A percentile compares a stretch with the other conserved stretches of the same genome.
Evolutionary conservation across 257 asterid genomes (phyloP).

Genomic region (Orobanche coerulescens): DNA sequence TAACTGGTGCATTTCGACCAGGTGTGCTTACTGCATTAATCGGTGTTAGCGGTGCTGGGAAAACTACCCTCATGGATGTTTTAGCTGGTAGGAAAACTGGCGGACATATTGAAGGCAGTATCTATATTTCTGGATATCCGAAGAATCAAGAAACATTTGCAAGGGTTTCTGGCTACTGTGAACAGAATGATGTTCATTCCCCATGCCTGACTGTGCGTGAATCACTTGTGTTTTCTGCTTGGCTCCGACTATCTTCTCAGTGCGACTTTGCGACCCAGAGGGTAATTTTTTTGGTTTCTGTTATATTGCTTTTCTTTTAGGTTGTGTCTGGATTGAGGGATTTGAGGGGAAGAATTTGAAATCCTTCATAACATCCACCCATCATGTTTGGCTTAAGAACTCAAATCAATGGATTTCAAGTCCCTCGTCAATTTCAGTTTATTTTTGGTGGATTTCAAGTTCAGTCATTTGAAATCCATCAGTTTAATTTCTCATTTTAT

Average conservation of each 20-base stretch:
- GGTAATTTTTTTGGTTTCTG: slow-evolving; percentile 30
- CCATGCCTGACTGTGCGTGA: slow-evolving; percentile 81
- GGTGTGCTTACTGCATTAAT: slow-evolving; percentile 87
- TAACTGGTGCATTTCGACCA: slow-evolving; percentile 77
- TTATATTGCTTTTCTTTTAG: background rate
- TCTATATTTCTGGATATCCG: slow-evolving; percentile 67
- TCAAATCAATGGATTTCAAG: too few relatives aligned
- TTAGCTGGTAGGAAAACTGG: slow-evolving; percentile 94
- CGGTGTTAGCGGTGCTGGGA: slow-evolving; percentile 98
- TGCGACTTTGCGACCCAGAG: slow-evolving; percentile 51
- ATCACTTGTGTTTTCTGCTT: slow-evolving; percentile 75
- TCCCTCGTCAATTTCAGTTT: too few relatives aligned
- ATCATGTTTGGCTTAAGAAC: too few relatives aligned
- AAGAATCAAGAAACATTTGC: slow-evolving; percentile 92
- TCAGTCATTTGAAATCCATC: too few relatives aligned
- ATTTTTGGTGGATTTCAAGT: too few relatives aligned
- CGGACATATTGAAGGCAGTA: slow-evolving; percentile 64
- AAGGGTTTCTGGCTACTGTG: slow-evolving; percentile 84
- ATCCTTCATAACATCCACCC: too few relatives aligned
- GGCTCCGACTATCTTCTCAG: slow-evolving; percentile 75
- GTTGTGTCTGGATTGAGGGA: too few relatives aligned
- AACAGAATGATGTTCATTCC: slow-evolving; percentile 82
- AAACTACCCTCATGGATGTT: slow-evolving; percentile 94
- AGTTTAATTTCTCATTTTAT: too few relatives aligned
- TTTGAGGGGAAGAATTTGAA: too few relatives aligned